Evolutionary conservation across 169 alveolate genomes (phyloP).

Genomic region (Plasmodium yoelii): DNA sequence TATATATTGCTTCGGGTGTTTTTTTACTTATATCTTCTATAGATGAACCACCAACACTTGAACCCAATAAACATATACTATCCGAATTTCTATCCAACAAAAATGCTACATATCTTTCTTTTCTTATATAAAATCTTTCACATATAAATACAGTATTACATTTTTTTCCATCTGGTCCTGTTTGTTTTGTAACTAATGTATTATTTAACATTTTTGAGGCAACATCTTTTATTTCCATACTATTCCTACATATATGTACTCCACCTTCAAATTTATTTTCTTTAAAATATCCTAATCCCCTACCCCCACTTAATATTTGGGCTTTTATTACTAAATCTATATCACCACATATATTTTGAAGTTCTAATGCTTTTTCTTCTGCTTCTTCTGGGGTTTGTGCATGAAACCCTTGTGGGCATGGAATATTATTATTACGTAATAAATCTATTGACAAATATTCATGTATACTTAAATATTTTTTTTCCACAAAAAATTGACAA

Average conservation of each 20-base stretch:
- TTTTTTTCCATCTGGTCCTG: constrained; percentile 90
- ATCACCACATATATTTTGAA: constrained; percentile 76
- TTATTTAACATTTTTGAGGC: constrained; percentile 92
- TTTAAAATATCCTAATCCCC: constrained; percentile 92
- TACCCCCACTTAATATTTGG: constrained; percentile 93
- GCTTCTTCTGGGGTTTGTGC: constrained; percentile 88
- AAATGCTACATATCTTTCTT: constrained; percentile 94
- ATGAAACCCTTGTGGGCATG: constrained; percentile 81
- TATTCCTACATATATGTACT: constrained; percentile 88
- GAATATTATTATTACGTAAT: constrained; percentile 80
- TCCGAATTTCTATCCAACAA: constrained; percentile 93
- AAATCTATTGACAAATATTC: constrained; percentile 84
- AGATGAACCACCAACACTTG: constrained; percentile 92
- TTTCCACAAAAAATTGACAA: neutral
- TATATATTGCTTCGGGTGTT: constrained; percentile 86
- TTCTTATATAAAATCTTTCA: constrained; percentile 85
- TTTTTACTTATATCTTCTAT: constrained; percentile 92
- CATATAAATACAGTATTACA: constrained; percentile 90
- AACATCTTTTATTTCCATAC: constrained; percentile 85
- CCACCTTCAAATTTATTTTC: constrained; percentile 90
- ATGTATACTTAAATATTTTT: constrained; percentile 82
- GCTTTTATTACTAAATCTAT: constrained; percentile 86
- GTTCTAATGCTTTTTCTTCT: constrained; percentile 80
- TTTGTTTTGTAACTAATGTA: constrained; percentile 90
- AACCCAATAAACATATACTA: constrained; percentile 90